Conservation (phyloP, 192 early-diverging fungal species). For the Piromyces sp. region DNA sequence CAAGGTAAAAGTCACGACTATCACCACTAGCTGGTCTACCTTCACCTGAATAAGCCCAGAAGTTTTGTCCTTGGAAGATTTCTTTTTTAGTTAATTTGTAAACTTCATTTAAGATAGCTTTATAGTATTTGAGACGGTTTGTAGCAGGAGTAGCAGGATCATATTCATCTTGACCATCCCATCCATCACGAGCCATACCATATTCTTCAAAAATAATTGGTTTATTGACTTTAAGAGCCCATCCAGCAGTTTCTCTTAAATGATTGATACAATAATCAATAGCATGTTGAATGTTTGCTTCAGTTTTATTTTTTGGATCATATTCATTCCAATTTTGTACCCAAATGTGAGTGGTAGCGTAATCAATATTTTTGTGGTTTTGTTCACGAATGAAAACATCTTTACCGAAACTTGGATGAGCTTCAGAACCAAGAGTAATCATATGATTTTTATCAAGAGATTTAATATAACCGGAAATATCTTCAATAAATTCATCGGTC, state of each 20-base stretch:
- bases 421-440: conserved; percentile 42
- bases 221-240: conserved; percentile 24
- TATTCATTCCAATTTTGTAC: conserved; percentile 37
- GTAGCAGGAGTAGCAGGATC: conserved; percentile 19
- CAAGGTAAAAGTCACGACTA: conserved; percentile 14
- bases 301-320: conserved; percentile 20
- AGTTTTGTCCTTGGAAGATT: conserved; percentile 24
- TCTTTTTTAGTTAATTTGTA: conserved; percentile 8
- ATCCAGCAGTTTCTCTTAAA: conserved; percentile 17
- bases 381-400: conserved; percentile 33
- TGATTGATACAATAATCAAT: conserved; percentile 18
- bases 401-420: conserved; percentile 21
- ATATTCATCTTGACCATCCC: conserved; percentile 20
- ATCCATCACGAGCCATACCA: conserved; percentile 32
- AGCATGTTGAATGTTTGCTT: conserved; percentile 12
- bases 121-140: conserved; percentile 32
- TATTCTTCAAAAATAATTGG: conserved; percentile 39
- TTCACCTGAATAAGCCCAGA: conserved; percentile 46
- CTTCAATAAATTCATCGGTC: conserved; percentile 17
- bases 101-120: conserved; percentile 15
- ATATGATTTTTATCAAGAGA: conserved; percentile 28
- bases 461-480: conserved; percentile 23
- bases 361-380: conserved; percentile 15
- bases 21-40: conserved; percentile 15
- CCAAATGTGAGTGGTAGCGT: conserved; percentile 30